These are phyloP conservation scores for Auricularia sp. DNA, from an alignment of 768 basidiomycete species.

Conservation along the genomic window DNA sequence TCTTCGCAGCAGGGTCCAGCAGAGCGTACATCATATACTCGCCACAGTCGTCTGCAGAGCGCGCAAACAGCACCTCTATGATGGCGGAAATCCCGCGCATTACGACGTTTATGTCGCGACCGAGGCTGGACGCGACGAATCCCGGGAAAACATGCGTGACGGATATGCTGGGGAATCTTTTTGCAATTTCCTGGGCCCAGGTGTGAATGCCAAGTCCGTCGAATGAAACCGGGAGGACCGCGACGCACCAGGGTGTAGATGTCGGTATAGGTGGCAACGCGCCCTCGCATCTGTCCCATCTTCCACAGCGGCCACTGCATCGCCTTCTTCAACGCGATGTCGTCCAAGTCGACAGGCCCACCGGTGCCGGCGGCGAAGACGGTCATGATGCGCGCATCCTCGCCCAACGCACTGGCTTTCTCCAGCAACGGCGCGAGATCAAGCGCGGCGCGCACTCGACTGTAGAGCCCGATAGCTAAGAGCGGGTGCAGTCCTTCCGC, in stretches of 20 bases:
- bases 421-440: slow-evolving; percentile 36
- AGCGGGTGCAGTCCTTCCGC: slow-evolving; percentile 35
- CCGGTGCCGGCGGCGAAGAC: slow-evolving; percentile 30
- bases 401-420: slow-evolving; percentile 33
- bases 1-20: neutral
- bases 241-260: neutral
- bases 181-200: slow-evolving; percentile 3
- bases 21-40: slow-evolving; percentile 17
- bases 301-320: neutral
- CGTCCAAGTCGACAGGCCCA: slow-evolving; percentile 31
- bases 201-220: too few relatives aligned
- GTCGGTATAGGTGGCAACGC: neutral
- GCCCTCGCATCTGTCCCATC: neutral
- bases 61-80: neutral
- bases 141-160: slow-evolving; percentile 7
- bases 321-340: slow-evolving; percentile 33
- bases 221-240: neutral
- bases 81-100: neutral
- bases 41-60: slow-evolving; percentile 11
- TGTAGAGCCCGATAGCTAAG: slow-evolving; percentile 39
- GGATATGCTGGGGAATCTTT: slow-evolving; percentile 1
- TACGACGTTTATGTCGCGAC: neutral
- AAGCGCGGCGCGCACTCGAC: slow-evolving; percentile 38
- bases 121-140: neutral
- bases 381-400: slow-evolving; percentile 40